Percentiles rank a stretch among this genome's conserved stretches.
Evolutionary conservation across 2,329 filamentous ascomycete species (phyloP).

Genomic region (Hypoxylon sp.): DNA sequence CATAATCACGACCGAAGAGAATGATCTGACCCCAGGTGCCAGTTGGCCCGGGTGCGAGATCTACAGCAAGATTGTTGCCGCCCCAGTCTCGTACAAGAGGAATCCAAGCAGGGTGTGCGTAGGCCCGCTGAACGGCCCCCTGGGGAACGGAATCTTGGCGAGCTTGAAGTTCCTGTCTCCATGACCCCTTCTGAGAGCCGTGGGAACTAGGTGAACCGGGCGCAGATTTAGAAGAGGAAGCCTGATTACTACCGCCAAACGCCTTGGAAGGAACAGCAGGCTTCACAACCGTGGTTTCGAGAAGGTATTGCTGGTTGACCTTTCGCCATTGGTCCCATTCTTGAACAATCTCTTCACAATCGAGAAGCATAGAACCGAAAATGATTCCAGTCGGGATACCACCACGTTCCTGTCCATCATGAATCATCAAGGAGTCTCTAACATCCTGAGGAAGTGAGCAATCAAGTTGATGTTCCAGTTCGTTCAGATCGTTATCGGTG

Average conservation of each 20-base stretch:
- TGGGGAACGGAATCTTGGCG: slow-evolving; percentile 91
- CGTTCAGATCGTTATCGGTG: slow-evolving; percentile 95
- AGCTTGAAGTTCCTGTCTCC: slow-evolving; percentile 87
- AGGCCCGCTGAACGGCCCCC: slow-evolving; percentile 89
- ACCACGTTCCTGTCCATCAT: slow-evolving; percentile 97
- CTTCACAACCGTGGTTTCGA: slow-evolving; percentile 69
- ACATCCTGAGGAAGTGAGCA: slow-evolving; percentile 94
- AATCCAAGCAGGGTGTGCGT: slow-evolving; percentile 95
- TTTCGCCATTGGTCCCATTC: slow-evolving; percentile 97
- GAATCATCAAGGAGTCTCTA: slow-evolving; percentile 88
- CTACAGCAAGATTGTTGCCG: slow-evolving; percentile 95
- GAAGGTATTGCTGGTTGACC: slow-evolving; percentile 91
- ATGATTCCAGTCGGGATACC: slow-evolving; percentile 92
- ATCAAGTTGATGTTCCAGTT: slow-evolving; percentile 95
- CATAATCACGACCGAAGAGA: slow-evolving; percentile 96
- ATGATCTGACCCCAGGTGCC: slow-evolving; percentile 98
- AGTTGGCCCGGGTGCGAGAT: slow-evolving; percentile 88
- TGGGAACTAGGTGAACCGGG: slow-evolving; percentile 65
- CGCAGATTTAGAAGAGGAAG: slow-evolving; percentile 77
- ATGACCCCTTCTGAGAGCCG: slow-evolving; percentile 72
- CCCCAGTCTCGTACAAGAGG: slow-evolving; percentile 97
- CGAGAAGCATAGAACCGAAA: slow-evolving; percentile 94
- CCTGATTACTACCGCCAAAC: slow-evolving; percentile 74
- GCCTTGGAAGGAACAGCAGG: slow-evolving; percentile 79
- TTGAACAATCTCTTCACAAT: slow-evolving; percentile 97